phyloP scores from a whole-genome alignment of 768 basidiomycete species.

The Austroboletus eburneus region DNA sequence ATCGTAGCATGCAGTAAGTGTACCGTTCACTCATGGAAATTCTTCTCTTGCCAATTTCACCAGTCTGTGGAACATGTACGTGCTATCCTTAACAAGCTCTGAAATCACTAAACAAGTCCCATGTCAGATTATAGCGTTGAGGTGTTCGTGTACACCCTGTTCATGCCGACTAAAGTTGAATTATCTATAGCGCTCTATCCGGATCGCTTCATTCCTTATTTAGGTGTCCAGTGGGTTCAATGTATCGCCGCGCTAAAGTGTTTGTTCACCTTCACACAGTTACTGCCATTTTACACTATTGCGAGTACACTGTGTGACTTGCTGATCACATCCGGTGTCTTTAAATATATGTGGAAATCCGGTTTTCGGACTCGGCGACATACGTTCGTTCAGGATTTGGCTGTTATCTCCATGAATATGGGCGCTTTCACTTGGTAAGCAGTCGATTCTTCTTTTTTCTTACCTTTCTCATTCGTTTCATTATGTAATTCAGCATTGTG shows the following conservation, averaged over 20 bases:
- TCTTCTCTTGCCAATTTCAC: neutral
- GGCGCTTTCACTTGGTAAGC: constrained; percentile 12
- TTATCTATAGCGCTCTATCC: neutral
- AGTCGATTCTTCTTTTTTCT: neutral
- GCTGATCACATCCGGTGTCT: constrained; percentile 1
- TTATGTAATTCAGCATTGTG: neutral
- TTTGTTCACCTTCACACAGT: constrained; percentile 1
- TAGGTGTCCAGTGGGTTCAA: neutral
- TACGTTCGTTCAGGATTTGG: constrained; percentile 7
- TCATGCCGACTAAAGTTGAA: neutral
- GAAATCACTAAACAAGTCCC: neutral
- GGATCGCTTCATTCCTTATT: neutral
- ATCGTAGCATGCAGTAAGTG: neutral
- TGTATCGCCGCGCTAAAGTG: too few relatives aligned
- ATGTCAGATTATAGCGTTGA: neutral
- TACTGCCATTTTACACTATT: neutral
- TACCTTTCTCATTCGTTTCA: neutral
- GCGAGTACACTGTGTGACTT: neutral
- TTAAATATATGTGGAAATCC: constrained; percentile 19
- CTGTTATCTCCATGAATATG: constrained; percentile 10
- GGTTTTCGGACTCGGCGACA: constrained; percentile 7
- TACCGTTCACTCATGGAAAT: neutral
- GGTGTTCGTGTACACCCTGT: constrained; percentile 4
- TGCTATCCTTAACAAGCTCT: neutral
- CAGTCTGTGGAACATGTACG: constrained; percentile 9